Base-by-base conservation (phyloP, 441 rosid species). In the Omphalea diandra region DNA sequence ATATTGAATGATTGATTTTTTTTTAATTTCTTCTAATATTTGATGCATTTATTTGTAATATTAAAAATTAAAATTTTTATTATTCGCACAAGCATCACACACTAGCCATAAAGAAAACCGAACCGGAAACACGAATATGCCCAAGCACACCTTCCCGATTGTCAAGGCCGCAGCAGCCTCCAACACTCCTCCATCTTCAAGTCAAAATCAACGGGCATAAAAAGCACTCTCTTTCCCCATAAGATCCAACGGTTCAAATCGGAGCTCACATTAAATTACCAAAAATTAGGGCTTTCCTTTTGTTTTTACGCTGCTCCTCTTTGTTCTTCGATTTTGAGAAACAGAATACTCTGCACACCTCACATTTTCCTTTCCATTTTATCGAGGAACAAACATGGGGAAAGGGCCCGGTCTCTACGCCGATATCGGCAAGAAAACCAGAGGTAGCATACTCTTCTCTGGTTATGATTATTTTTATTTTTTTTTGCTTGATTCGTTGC, bases 321-420 rank as follows among this genome's bases (percentile, higher is more conserved):
- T 33, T 17, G 18, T 24, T n/a, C 4, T 20, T 32, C 12, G 17
- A 0, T n/a, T n/a, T 12, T 26, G 36, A 8, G 56, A 27, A 36
- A 56, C n/a, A 29, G 20, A 3, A 0, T 22, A 14, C 60, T 31
- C 24, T 12, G 4, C 27, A 36, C 17, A 17, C 3, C 18, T 9
- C 47, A 27, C 65, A n/a, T 43, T 61, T 47, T 58, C 68, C 32
- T 59, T 32, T 38, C 46, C 67, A 31, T 66, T 84, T 67, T 62
- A 74, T 66, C 63, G 73, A 69, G 52, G 46, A 70, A 78, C n/a
- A n/a, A 80, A 55, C 83, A 94, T 94, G 98, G 97, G 72, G 73
- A 90, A 92, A 75, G 99, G 99, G 17, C 98, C 99, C 11, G 99
- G 99, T 53, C 94, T 92, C 82, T 94, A 92, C 86, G 26, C 86